Base-by-base conservation (phyloP, 345 rosid genomes). In the Eucalyptus caleyi region DNA sequence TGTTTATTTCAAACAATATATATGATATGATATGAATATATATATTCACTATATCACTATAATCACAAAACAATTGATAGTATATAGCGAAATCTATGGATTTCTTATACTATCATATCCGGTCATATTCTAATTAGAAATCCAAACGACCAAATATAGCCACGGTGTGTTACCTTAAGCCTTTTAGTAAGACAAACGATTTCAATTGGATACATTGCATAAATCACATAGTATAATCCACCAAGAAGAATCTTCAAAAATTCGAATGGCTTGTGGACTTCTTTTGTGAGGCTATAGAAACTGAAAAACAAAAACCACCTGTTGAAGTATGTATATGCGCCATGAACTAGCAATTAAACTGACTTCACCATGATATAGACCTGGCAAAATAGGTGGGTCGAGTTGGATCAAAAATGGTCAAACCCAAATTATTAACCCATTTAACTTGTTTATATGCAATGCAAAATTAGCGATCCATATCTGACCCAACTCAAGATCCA, bases 101-200 rank as follows among this genome's bases (percentile, higher is more conserved):
- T 16, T 51, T 51, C 2, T 0, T 51, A 16, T 18, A 51, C 4
- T 18, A 51, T 51, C 23, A 0, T 51, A 51, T 51, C 8, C 0
- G 16, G 21, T 51, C 21, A 0, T 51, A 51, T 51, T 1, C 4
- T 0, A 51, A 9, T 51, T 51, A 51, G 9, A 51, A 51, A 16
- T 51, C 9, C 4, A 18, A 0, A 51, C 1, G 0, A 51, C 0
- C 9, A 51, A 51, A 51, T 1, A 1, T 0, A 51, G 0, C 2
- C 9, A 51, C 0, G 1, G 0, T 69, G 2, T 2, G 13, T 69
- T 18, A 3, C 44, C 81, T 69, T 40, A 34, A 40, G 14, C 24
- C 62, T 6, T 8, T 34, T 2, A 9, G 3, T 69, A 69, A 18
- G 81, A 69, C 80, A 32, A 34, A 40, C 4, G 11, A 18, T 69